Base-by-base conservation (phyloP, 2,329 filamentous ascomycete species). In the Arthroderma uncinatum region DNA sequence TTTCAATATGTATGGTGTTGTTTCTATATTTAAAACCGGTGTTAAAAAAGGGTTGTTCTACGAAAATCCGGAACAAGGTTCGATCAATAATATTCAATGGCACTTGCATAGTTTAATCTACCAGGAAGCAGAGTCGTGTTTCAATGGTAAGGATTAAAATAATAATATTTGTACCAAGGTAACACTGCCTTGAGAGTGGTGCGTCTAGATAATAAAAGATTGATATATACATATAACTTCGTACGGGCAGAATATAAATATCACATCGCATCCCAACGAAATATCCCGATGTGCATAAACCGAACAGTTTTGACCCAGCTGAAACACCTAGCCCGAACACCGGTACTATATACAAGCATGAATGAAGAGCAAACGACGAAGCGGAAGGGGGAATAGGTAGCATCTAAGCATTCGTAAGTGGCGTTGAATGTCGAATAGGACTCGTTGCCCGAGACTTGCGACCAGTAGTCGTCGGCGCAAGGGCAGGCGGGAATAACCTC, bases 401-500 rank as follows among this genome's bases (percentile, higher is more conserved):
- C 21, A 25, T 37, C 23, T 39, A 53, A 21, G 33, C 2, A 14
- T 23, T 36, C 25, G 36, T 53, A 39, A 53, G 16, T 6, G 55
- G 53, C 21, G 48, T 53, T 48, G 55, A 59, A 39, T 53, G 54
- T 54, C 62, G 48, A 23, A 69, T 80, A 82, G 76, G 76, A 68
- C 74, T 77, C 47, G 73, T 72, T 8, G 73, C 65, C 60, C 76
- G 68, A 16, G 72, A 74, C 34, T 70, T 70, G 53, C 72, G 71
- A 6, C 72, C 72, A 56, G 71, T 73, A 54, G 77, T 74, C 53
- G 74, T 77, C 10, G 79, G 79, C 64, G 69, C 71, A 30, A 73
- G 57, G 70, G 74, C 79, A 12, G 81, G 68, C 7, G 76, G 79
- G 14, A 80, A 77, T 37, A 96, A 72, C 58, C 88, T 79, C 67